Percentiles rank a stretch among this genome's conserved stretches.
These are phyloP conservation scores for Pythium volutum DNA, from an alignment of 352 stramenopile species.

Conservation along the genomic window DNA sequence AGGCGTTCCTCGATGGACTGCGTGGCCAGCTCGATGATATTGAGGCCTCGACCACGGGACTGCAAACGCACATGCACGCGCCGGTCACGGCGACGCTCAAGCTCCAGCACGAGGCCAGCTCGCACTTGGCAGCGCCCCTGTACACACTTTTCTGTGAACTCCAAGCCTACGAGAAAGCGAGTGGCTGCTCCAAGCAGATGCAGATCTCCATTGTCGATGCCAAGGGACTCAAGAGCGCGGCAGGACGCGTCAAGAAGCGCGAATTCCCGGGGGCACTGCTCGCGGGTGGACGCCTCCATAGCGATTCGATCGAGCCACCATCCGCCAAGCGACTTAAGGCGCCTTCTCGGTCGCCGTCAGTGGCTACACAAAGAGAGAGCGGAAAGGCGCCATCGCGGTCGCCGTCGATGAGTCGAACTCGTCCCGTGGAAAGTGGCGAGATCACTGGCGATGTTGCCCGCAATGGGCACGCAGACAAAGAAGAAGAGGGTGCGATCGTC, in stretches of 20 bases:
- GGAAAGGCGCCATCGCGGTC: conserved; percentile 45
- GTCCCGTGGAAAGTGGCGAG: conserved; percentile 36
- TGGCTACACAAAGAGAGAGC: conserved; percentile 2
- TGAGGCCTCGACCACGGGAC: conserved; percentile 50
- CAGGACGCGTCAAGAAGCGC: conserved; percentile 30
- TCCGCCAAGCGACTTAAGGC: conserved; percentile 43
- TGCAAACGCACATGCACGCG: conserved; percentile 62
- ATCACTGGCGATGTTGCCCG: conserved; percentile 20
- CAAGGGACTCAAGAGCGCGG: conserved; percentile 6
- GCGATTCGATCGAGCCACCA: conserved; percentile 4
- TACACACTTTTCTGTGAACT: conserved; percentile 76
- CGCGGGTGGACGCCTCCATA: conserved; percentile 5
- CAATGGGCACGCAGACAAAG: neutral
- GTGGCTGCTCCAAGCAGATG: conserved; percentile 47
- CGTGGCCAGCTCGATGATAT: conserved; percentile 48
- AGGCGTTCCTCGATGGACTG: conserved; percentile 52
- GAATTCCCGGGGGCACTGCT: conserved; percentile 33
- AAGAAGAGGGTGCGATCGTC: conserved; percentile 9
- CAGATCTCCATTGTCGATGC: conserved; percentile 53
- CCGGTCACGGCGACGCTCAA: conserved; percentile 39
- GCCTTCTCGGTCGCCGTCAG: conserved; percentile 31
- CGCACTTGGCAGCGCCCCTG: conserved; percentile 48
- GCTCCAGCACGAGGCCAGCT: conserved; percentile 40
- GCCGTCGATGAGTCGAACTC: conserved; percentile 36
- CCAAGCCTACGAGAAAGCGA: conserved; percentile 61